phyloP scores from a whole-genome alignment of 495 filamentous ascomycete species.

The Xylaria bambusicola region DNA sequence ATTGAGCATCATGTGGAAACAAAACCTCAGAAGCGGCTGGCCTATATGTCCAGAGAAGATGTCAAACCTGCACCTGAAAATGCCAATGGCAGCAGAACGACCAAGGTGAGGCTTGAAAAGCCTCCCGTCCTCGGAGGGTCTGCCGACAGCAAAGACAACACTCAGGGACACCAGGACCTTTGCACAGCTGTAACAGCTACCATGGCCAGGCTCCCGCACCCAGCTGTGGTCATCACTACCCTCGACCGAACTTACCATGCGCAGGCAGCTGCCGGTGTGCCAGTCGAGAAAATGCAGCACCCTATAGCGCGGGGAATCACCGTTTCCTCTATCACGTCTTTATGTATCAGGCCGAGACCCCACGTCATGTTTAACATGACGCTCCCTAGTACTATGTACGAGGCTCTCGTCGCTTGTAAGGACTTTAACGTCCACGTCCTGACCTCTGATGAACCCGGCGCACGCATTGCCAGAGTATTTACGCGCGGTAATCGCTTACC shows the following conservation, averaged over 20 bases:
- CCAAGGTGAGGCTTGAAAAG: constrained; percentile 13
- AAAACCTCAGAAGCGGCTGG: background rate
- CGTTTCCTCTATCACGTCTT: constrained; percentile 80
- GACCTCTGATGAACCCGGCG: constrained; percentile 40
- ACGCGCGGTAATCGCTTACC: constrained; percentile 24
- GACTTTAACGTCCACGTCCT: constrained; percentile 55
- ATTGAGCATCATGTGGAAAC: background rate
- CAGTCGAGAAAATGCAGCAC: constrained; percentile 9
- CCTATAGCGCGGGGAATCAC: constrained; percentile 63
- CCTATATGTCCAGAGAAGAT: background rate
- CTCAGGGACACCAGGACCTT: constrained; percentile 27
- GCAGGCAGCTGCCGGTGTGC: constrained; percentile 30
- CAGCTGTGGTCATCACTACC: constrained; percentile 73
- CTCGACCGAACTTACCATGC: constrained; percentile 31
- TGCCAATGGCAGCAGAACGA: background rate
- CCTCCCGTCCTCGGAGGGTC: constrained; percentile 25
- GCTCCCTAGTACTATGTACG: constrained; percentile 69
- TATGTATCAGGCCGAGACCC: constrained; percentile 66
- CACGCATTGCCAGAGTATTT: constrained; percentile 46
- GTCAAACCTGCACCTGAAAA: background rate
- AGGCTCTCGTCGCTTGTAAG: constrained; percentile 52
- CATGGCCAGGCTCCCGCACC: constrained; percentile 71
- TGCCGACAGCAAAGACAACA: constrained; percentile 10
- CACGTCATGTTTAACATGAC: constrained; percentile 79
- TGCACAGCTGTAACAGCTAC: constrained; percentile 54